phyloP scores from a whole-genome alignment of 202 grass and related monocot genomes.

The Panicum hallii region DNA sequence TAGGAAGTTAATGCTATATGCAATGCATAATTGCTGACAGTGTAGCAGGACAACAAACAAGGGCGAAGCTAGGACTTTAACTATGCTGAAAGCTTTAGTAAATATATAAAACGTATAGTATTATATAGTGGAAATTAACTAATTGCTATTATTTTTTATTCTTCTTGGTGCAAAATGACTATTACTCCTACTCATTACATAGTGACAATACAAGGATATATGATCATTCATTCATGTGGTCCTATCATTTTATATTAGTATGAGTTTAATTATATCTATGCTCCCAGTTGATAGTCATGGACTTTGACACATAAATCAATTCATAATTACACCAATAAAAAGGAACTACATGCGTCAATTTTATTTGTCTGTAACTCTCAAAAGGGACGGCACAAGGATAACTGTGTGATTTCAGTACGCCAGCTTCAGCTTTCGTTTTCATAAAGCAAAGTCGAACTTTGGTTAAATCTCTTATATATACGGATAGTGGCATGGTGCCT shows the following conservation, averaged over 20 bases:
- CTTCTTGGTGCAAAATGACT: neutral
- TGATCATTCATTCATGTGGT: neutral
- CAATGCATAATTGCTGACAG: no score
- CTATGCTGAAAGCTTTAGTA: no score
- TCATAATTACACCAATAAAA: neutral
- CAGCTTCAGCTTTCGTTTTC: neutral
- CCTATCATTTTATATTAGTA: neutral
- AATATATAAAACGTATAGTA: no score
- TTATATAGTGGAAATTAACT: no score
- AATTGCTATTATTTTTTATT: no score
- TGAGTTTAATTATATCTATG: neutral
- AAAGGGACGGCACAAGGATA: neutral
- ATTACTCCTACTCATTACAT: neutral
- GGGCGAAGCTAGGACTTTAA: no score
- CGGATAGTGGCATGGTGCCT: neutral
- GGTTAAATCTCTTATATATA: neutral
- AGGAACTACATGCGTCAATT: neutral
- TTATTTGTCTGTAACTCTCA: neutral
- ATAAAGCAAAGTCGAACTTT: neutral
- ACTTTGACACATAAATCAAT: neutral
- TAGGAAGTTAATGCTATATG: no score
- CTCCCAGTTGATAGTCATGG: neutral
- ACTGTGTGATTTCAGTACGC: neutral
- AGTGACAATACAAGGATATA: neutral
- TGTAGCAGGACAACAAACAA: no score